Conservation (phyloP, 1,139 yeast genomes). For the Nakaseomyces delphensis region DNA sequence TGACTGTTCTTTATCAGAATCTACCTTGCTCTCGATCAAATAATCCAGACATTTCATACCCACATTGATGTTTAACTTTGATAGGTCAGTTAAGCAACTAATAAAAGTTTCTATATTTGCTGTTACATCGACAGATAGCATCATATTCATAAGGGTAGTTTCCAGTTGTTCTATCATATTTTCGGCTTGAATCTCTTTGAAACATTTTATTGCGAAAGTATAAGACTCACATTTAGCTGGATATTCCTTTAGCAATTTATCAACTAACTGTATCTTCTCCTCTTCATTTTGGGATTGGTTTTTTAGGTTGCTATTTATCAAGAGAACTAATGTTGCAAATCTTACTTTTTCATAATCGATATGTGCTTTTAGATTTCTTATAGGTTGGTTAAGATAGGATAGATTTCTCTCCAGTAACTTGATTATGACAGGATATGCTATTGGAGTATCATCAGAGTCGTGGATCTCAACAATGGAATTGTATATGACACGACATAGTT, state of each 20-base stretch:
- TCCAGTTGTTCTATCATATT: slow-evolving; percentile 11
- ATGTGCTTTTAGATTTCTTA: slow-evolving; percentile 13
- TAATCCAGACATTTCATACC: slow-evolving; percentile 21
- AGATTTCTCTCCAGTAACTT: slow-evolving; percentile 4
- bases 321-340: slow-evolving; percentile 13
- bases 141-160: slow-evolving; percentile 21
- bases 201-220: slow-evolving; percentile 13
- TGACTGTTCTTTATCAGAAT: slow-evolving; percentile 13
- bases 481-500: slow-evolving; percentile 21
- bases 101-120: slow-evolving; percentile 16
- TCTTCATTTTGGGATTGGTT: not conserved
- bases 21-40: slow-evolving; percentile 17
- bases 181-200: slow-evolving; percentile 8
- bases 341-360: slow-evolving; percentile 16
- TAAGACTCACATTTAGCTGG: slow-evolving; percentile 21
- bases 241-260: slow-evolving; percentile 16
- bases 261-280: slow-evolving; percentile 7
- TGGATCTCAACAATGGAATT: slow-evolving; percentile 14
- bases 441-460: not conserved
- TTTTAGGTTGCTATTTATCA: slow-evolving; percentile 13
- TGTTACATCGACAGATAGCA: slow-evolving; percentile 15
- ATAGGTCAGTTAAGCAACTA: slow-evolving; percentile 19
- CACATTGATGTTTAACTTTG: slow-evolving; percentile 12
- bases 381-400: slow-evolving; percentile 13
- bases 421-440: not conserved